A percentile compares a stretch with the other conserved stretches of the same genome.
Conservation (phyloP, 495 filamentous ascomycete species). For the Podospora conica region DNA sequence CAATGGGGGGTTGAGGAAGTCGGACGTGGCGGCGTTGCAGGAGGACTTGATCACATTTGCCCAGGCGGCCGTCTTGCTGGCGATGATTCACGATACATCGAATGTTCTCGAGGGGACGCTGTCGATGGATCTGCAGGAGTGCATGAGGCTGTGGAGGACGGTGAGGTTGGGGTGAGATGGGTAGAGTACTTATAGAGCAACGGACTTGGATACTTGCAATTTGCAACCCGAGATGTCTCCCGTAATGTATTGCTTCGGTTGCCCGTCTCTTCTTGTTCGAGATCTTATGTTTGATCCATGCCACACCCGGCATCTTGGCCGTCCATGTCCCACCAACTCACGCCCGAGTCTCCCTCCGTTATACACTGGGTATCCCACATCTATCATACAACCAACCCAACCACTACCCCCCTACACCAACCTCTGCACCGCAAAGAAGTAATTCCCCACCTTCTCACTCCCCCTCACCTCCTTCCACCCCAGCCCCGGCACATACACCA, state of each 20-base stretch:
- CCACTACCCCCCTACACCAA: conserved; percentile 1
- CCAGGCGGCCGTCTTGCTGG: conserved; percentile 47
- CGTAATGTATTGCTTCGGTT: background rate
- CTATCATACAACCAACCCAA: background rate
- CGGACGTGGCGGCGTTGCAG: conserved; percentile 41
- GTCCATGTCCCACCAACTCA: background rate
- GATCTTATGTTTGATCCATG: background rate
- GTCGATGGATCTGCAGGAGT: conserved; percentile 56
- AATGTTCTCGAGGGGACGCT: conserved; percentile 45
- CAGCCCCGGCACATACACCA: conserved; percentile 81
- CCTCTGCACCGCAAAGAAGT: conserved; percentile 84
- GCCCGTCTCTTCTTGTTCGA: background rate
- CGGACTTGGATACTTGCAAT: background rate
- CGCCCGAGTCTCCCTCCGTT: background rate
- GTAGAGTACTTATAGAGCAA: background rate
- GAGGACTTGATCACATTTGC: conserved; percentile 44
- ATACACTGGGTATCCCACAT: background rate
- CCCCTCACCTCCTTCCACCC: conserved; percentile 84
- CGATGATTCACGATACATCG: conserved; percentile 44
- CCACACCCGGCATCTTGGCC: background rate
- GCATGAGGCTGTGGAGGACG: conserved; percentile 51
- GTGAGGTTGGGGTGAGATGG: conserved; percentile 45
- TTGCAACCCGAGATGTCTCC: background rate
- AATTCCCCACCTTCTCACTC: conserved; percentile 87
- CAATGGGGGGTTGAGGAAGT: conserved; percentile 51